Conservation (phyloP, 352 stramenopile species). For the Globisporangium camurandrum region DNA sequence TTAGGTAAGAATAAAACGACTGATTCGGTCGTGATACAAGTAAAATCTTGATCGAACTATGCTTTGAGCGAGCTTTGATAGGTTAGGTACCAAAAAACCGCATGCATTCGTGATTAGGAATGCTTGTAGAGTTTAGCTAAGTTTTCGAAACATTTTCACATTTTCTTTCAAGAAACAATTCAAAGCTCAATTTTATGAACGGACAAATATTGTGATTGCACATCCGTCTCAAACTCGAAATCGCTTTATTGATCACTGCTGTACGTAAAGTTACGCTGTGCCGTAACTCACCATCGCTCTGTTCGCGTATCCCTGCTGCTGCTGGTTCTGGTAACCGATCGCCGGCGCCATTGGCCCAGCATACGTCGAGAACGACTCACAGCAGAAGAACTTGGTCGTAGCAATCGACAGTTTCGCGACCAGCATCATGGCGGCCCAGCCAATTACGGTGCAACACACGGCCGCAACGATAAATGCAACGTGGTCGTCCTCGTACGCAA, state of each 20-base stretch:
- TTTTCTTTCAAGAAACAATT: no score
- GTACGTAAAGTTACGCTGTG: neutral
- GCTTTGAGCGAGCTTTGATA: no score
- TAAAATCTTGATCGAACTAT: no score
- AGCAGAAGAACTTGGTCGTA: slow-evolving; percentile 42
- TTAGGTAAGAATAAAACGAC: no score
- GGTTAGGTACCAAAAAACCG: no score
- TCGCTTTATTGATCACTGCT: neutral
- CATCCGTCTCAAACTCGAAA: neutral
- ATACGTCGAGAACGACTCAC: slow-evolving; percentile 26
- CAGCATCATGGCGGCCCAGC: slow-evolving; percentile 42
- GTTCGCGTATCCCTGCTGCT: slow-evolving; percentile 1
- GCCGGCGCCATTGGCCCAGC: no score
- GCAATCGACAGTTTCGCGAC: slow-evolving; percentile 29
- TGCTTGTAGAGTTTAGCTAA: no score
- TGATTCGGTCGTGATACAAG: no score
- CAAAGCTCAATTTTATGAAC: no score
- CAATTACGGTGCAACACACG: slow-evolving; percentile 35
- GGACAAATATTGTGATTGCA: no score
- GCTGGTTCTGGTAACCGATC: slow-evolving; percentile 5
- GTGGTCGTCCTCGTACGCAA: slow-evolving; percentile 14
- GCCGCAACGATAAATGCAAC: slow-evolving; percentile 17
- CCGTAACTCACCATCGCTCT: neutral
- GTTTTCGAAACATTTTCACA: no score
- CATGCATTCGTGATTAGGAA: no score